Evolutionary conservation across 352 stramenopile genomes (phyloP), one percentile per base, ranked within the genome.

Genomic region (Phytophthora ramorum): DNA sequence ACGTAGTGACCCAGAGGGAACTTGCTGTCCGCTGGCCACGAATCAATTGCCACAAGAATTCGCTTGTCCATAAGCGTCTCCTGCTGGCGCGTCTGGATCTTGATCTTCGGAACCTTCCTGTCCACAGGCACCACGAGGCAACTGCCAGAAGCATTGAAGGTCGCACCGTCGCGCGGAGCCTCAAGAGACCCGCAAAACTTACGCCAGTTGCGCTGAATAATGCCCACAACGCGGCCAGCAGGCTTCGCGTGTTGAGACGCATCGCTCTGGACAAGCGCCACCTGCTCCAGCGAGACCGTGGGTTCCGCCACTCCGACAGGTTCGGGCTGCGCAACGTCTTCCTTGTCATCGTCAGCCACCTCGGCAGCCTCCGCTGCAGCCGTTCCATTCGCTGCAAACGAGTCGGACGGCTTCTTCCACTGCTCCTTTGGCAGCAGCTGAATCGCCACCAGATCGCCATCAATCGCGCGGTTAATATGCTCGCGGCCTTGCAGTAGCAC

Each of bases 401-500:
- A 78, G 46, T 94, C 82, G 0, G 83, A 92, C 14, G 83, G 75
- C 50, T 87, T 88, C 63, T 89, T 94, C 86, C 86, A 94, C 53
- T 90, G 70, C 0, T 73, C 69, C 56, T 98, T 86, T 4, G 91
- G 78, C 45, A 99, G 75, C 45, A 99, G 62, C 63, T 98, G 86
- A 62, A 99, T 95, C 1, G 92, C 96, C 1, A 99, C 97, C n/a
- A 98, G 67, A 75, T 99, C 98, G 16, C 97, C 98, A 73, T 99
- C 97, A 53, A 99, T 92, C 6, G 96, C 97, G 43, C 98, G 89
- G 77, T 99, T 99, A 34, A 99, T 96, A 73, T 98, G 74, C 53
- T 93, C 80, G 5, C 79, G 81, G 26, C 86, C 83, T 54, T 92
- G 78, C 13, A 94, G 68, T 24, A 94, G 58, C 52, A 94, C 83